Percentiles rank a stretch among this genome's conserved stretches.
Evolutionary conservation across 192 early-diverging fungal genomes (phyloP).

Genomic region (Anaeromyces robustus): DNA sequence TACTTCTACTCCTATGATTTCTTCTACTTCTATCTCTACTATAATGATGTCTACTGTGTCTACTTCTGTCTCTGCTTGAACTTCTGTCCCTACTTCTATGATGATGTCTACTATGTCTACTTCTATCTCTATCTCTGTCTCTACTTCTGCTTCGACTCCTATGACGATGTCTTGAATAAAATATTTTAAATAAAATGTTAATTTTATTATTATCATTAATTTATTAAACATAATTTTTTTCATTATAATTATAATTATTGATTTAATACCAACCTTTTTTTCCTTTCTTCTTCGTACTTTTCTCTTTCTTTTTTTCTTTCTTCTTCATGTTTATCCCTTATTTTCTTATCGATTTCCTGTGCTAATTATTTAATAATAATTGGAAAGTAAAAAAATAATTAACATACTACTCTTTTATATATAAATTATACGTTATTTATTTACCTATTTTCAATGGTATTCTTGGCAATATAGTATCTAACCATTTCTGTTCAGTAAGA

Average conservation of each 20-base stretch:
- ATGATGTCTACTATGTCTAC: background rate
- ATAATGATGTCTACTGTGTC: background rate
- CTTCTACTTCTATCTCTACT: background rate
- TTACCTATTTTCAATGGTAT: slow-evolving; percentile 52
- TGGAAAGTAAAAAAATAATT: no score
- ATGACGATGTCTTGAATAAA: background rate
- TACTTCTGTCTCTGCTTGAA: background rate
- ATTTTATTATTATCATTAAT: no score
- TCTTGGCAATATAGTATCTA: slow-evolving; percentile 63
- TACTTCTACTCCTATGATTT: no score
- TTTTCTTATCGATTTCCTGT: slow-evolving; percentile 48
- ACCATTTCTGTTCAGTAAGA: slow-evolving; percentile 57
- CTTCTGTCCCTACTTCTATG: background rate
- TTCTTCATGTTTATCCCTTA: slow-evolving; percentile 16
- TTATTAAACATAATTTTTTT: background rate
- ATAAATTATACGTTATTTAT: no score
- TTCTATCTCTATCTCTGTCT: background rate
- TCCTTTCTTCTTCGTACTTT: background rate
- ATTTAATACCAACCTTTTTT: background rate
- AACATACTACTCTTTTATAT: no score
- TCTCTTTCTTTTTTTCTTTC: background rate
- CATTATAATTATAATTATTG: background rate
- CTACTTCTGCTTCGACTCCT: background rate
- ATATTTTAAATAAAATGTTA: no score
- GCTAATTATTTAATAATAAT: slow-evolving; percentile 21